Percentiles rank a stretch among this genome's conserved stretches.
Conservation (phyloP, 306 rosid species). For the Fragaria nilgerrensis region DNA sequence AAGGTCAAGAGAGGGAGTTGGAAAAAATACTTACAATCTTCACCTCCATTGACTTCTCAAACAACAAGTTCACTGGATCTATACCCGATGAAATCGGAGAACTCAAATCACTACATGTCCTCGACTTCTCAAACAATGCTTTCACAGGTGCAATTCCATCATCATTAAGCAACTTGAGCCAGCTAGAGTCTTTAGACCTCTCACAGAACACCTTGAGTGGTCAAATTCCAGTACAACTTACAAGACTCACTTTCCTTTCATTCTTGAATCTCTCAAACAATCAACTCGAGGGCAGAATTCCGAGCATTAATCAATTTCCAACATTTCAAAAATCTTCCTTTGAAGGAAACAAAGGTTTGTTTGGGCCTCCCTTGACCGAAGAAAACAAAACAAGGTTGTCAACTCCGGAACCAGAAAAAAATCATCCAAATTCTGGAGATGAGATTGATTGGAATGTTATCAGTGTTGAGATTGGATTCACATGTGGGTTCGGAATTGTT, state of each 20-base stretch:
- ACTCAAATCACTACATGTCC: conserved; percentile 15
- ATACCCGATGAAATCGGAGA: conserved; percentile 19
- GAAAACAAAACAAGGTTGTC: background rate
- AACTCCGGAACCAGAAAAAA: no score
- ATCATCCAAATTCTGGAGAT: background rate
- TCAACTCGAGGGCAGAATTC: conserved; percentile 24
- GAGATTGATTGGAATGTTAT: background rate
- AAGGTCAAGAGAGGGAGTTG: conserved; percentile 26
- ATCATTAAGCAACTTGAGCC: conserved; percentile 15
- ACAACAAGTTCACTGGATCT: conserved; percentile 23
- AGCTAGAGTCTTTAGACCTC: conserved; percentile 37
- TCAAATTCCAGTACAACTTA: conserved; percentile 20
- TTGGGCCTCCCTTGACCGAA: conserved; percentile 24
- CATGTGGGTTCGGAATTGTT: background rate
- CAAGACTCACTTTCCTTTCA: conserved; percentile 21
- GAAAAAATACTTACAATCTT: conserved; percentile 29
- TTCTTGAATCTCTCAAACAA: conserved; percentile 28
- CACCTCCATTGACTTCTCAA: conserved; percentile 31
- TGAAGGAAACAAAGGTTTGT: conserved; percentile 23
- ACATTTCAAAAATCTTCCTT: conserved; percentile 8
- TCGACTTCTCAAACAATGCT: conserved; percentile 35
- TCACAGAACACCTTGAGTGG: conserved; percentile 24
- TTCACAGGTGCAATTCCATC: conserved; percentile 26
- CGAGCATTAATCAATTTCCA: background rate
- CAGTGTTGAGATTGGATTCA: background rate